A percentile compares a stretch with the other conserved stretches of the same genome.
Conservation (phyloP, 2,329 filamentous ascomycete genomes). For the Fusarium longipes region DNA sequence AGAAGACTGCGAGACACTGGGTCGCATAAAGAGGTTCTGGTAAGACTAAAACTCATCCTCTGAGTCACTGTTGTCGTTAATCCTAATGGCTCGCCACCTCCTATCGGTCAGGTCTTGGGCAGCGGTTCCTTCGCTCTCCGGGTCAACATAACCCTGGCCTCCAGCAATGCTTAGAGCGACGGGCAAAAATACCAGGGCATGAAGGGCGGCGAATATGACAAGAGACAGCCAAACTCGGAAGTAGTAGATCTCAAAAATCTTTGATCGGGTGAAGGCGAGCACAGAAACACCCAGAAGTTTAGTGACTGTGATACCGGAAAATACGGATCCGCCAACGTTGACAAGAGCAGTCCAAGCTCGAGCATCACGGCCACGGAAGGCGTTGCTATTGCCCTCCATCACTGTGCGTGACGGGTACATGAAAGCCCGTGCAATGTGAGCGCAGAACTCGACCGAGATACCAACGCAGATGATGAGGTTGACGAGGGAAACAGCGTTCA, state of each 20-base stretch:
- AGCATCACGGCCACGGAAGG: constrained; percentile 84
- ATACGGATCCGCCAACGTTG: constrained; percentile 93
- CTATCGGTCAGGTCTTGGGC: constrained; percentile 88
- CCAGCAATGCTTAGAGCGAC: constrained; percentile 88
- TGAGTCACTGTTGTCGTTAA: constrained; percentile 80
- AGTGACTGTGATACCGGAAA: constrained; percentile 95
- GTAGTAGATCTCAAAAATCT: constrained; percentile 99
- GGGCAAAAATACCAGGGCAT: constrained; percentile 91
- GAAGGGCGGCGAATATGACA: constrained; percentile 87
- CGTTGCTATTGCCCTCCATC: constrained; percentile 79
- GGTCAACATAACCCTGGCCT: constrained; percentile 87
- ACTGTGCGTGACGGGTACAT: constrained; percentile 89
- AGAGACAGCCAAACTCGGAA: constrained; percentile 96
- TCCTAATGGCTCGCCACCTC: constrained; percentile 79
- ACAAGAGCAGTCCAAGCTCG: constrained; percentile 93
- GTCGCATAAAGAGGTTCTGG: constrained; percentile 2
- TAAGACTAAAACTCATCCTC: constrained; percentile 68
- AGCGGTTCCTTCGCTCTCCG: constrained; percentile 86
- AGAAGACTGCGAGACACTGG: neutral
- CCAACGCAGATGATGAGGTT: constrained; percentile 98
- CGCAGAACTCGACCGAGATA: constrained; percentile 97
- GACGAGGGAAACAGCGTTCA: constrained; percentile 95
- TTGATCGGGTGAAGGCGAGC: constrained; percentile 92
- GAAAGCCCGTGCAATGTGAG: constrained; percentile 94
- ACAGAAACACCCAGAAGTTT: constrained; percentile 94